phyloP scores from a whole-genome alignment of 2,329 filamentous ascomycete genomes.

The Colletotrichum navitas region DNA sequence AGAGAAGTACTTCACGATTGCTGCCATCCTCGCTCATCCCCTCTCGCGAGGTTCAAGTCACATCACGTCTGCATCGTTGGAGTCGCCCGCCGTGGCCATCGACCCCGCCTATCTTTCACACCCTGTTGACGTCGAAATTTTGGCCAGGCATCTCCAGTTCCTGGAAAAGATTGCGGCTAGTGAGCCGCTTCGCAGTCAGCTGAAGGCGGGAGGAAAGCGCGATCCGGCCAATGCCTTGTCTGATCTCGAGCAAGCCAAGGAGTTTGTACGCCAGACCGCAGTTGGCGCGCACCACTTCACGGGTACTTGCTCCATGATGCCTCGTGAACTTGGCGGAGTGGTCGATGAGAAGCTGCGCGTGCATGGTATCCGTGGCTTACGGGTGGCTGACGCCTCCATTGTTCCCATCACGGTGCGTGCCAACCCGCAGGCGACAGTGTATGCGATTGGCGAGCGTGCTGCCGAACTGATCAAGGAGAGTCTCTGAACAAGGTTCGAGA shows the following conservation, averaged over 20 bases:
- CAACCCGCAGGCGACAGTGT: constrained; percentile 52
- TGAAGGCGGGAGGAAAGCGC: constrained; percentile 53
- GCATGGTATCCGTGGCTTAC: constrained; percentile 58
- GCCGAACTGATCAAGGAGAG: constrained; percentile 43
- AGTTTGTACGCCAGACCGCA: constrained; percentile 51
- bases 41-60: constrained; percentile 71
- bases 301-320: constrained; percentile 64
- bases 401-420: constrained; percentile 49
- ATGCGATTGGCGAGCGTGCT: constrained; percentile 52
- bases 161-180: constrained; percentile 54
- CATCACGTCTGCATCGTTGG: constrained; percentile 58
- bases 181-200: constrained; percentile 56
- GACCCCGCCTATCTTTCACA: constrained; percentile 69
- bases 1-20: constrained; percentile 65
- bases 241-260: constrained; percentile 51
- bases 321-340: constrained; percentile 64
- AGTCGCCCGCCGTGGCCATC: constrained; percentile 48
- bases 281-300: constrained; percentile 60
- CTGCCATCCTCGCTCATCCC: constrained; percentile 71
- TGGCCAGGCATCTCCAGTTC: constrained; percentile 58
- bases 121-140: constrained; percentile 68
- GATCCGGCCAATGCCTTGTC: constrained; percentile 44
- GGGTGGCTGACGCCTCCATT: constrained; percentile 59
- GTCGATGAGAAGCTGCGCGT: constrained; percentile 59
- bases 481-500: constrained; percentile 4